Evolutionary conservation across 83 land plant species (phyloP).

Genomic region (Picea abies): DNA sequence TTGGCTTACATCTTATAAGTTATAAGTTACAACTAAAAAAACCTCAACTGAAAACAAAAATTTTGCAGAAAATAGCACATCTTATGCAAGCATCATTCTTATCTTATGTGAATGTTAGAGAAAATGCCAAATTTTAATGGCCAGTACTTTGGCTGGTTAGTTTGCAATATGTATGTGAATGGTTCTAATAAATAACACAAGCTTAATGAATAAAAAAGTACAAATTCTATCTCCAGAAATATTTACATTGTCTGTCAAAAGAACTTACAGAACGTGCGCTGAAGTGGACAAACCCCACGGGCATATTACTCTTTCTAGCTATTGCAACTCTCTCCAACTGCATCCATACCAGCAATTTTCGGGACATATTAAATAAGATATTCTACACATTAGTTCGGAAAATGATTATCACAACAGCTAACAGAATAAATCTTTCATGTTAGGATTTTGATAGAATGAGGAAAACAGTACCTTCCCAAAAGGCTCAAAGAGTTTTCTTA

Average conservation of each 20-base stretch:
- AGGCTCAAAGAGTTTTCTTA: constrained; percentile 34
- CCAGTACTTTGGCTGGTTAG: no score
- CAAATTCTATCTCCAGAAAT: neutral
- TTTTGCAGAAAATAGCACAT: no score
- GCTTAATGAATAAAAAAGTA: neutral
- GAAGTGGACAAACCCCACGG: constrained; percentile 49
- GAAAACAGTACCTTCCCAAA: constrained; percentile 38
- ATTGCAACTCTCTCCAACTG: constrained; percentile 47
- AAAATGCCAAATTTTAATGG: no score
- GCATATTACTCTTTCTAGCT: constrained; percentile 27
- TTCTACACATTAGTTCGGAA: neutral
- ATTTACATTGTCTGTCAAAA: neutral
- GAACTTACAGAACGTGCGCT: constrained; percentile 28
- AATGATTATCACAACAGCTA: neutral
- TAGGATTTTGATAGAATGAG: neutral
- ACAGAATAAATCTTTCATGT: neutral
- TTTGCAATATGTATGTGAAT: neutral
- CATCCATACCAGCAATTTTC: neutral
- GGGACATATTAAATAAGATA: neutral
- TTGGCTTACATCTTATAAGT: no score
- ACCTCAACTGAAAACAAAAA: no score
- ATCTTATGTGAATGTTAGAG: no score
- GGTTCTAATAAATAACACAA: no score
- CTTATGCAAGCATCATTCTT: no score
- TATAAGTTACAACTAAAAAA: no score